These are phyloP conservation scores for Ophiostoma ulmi DNA, from an alignment of 2,329 filamentous ascomycete genomes.

Conservation along the genomic window DNA sequence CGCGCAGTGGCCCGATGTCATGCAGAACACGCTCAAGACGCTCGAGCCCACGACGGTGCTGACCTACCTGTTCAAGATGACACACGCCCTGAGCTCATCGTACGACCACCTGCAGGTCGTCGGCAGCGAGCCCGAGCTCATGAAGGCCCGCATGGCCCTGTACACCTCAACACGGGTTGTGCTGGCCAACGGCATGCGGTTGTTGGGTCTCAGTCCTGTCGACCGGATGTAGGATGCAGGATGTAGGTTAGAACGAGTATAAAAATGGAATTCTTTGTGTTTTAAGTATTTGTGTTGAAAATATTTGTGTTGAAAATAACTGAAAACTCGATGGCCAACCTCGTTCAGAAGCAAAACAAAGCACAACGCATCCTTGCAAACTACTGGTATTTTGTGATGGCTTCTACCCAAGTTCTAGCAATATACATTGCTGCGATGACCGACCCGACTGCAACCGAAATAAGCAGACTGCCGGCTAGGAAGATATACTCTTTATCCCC, in stretches of 20 bases:
- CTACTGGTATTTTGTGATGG: no score
- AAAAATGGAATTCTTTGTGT: background rate
- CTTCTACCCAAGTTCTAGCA: no score
- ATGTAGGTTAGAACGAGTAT: no score
- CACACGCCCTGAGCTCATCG: conserved; percentile 70
- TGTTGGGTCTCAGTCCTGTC: conserved; percentile 73
- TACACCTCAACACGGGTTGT: conserved; percentile 73
- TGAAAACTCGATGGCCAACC: no score
- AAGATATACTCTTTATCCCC: no score
- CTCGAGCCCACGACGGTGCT: conserved; percentile 57
- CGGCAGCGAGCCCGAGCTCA: conserved; percentile 68
- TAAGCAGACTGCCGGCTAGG: no score
- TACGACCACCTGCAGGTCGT: conserved; percentile 80
- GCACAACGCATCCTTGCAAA: no score
- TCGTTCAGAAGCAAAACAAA: no score
- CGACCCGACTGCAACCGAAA: no score
- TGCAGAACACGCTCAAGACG: conserved; percentile 78
- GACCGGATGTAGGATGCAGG: conserved; percentile 44
- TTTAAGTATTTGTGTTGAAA: background rate
- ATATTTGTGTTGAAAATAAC: no score
- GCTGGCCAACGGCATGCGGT: conserved; percentile 74
- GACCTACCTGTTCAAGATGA: conserved; percentile 78
- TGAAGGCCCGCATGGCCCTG: conserved; percentile 68
- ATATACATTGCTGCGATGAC: no score
- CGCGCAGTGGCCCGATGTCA: conserved; percentile 79